Conservation (phyloP, 2,329 filamentous ascomycete species). For the Phialocephala sp. region DNA sequence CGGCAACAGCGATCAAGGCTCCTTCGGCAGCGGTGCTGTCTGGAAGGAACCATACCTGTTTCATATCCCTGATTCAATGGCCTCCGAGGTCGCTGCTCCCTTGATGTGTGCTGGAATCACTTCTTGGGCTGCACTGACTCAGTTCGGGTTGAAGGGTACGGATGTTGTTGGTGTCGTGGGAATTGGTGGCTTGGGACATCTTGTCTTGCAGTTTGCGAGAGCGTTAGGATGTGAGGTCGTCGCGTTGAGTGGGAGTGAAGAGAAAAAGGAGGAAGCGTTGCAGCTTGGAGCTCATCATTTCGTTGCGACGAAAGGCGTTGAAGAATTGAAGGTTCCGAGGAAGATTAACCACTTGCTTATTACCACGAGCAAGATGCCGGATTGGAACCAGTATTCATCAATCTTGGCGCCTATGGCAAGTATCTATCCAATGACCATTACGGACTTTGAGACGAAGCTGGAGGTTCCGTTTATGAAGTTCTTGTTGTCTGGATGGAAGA, state of each 20-base stretch:
- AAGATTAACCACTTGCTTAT: constrained; percentile 36
- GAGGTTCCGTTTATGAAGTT: constrained; percentile 35
- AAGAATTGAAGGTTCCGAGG: constrained; percentile 43
- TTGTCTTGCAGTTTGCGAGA: constrained; percentile 65
- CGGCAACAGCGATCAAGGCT: constrained; percentile 52
- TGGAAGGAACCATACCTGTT: constrained; percentile 47
- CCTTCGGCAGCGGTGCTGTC: constrained; percentile 48
- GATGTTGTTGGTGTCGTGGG: constrained; percentile 52
- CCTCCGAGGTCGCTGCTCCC: constrained; percentile 47
- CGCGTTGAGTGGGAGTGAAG: constrained; percentile 60
- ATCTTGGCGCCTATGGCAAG: constrained; percentile 51
- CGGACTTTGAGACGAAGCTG: constrained; percentile 50
- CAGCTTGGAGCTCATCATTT: constrained; percentile 65
- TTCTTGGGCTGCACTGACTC: constrained; percentile 41
- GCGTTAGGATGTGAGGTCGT: constrained; percentile 67
- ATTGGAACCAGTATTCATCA: constrained; percentile 27
- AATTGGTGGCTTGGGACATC: constrained; percentile 64
- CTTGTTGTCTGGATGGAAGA: constrained; percentile 23
- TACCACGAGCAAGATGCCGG: constrained; percentile 29
- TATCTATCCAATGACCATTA: constrained; percentile 69
- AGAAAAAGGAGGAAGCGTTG: constrained; percentile 66
- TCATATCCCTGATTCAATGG: constrained; percentile 45
- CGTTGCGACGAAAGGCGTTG: constrained; percentile 54
- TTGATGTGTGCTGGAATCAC: constrained; percentile 54
- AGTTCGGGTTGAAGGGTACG: constrained; percentile 43